A percentile compares a stretch with the other conserved stretches of the same genome.
These are phyloP conservation scores for Caloboletus firmus DNA, from an alignment of 1,284 basidiomycete species.

Conservation along the genomic window DNA sequence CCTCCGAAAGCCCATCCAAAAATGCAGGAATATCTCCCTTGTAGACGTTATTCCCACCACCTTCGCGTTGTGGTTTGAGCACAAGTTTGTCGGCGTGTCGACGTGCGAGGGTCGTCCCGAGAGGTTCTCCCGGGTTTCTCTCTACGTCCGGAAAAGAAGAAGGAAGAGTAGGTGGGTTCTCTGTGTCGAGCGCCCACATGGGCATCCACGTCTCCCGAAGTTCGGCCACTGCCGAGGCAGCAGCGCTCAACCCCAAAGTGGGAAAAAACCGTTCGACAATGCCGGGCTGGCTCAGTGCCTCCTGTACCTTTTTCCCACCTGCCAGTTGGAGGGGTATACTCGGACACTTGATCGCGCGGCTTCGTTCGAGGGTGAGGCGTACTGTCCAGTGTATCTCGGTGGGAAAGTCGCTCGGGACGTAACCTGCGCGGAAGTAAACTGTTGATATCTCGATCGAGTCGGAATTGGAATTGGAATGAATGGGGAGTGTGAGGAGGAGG, in stretches of 20 bases:
- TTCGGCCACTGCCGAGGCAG: slow-evolving; percentile 40
- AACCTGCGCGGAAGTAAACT: slow-evolving; percentile 88
- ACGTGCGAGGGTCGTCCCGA: slow-evolving; percentile 47
- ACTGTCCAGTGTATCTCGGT: slow-evolving; percentile 62
- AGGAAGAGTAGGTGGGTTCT: slow-evolving; percentile 2
- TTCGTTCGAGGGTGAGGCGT: slow-evolving; percentile 76
- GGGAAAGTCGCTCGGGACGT: slow-evolving; percentile 83
- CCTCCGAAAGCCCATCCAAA: slow-evolving; percentile 56
- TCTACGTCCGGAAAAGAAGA: not conserved
- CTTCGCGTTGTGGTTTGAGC: slow-evolving; percentile 94
- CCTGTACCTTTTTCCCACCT: slow-evolving; percentile 95
- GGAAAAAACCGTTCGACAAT: slow-evolving; percentile 73
- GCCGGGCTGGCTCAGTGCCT: slow-evolving; percentile 77
- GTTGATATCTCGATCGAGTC: slow-evolving; percentile 70
- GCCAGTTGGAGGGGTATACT: slow-evolving; percentile 89
- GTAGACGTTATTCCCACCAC: slow-evolving; percentile 97
- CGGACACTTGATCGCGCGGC: slow-evolving; percentile 91
- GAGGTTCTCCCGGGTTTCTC: slow-evolving; percentile 12
- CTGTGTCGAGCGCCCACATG: slow-evolving; percentile 72
- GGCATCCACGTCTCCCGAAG: slow-evolving; percentile 74
- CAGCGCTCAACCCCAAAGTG: slow-evolving; percentile 48
- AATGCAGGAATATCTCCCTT: slow-evolving; percentile 79
- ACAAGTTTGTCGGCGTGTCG: slow-evolving; percentile 62
- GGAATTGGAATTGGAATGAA: slow-evolving; percentile 29
- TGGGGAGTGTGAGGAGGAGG: slow-evolving; percentile 30